These are phyloP conservation scores for Cubamyces lactineus DNA, from an alignment of 768 basidiomycete species.

Conservation along the genomic window DNA sequence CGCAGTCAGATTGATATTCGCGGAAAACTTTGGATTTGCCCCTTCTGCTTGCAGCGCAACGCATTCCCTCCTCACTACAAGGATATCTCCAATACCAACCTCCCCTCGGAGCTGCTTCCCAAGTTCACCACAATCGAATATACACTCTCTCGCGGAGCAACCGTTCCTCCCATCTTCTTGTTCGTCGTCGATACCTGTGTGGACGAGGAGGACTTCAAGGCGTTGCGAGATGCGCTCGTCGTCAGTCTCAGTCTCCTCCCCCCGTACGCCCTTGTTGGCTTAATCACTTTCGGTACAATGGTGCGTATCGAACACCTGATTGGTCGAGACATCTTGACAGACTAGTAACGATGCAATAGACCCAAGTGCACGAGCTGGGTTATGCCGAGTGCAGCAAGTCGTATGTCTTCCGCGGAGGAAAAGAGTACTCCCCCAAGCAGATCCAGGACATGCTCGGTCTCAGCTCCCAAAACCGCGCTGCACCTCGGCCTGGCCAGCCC, in stretches of 20 bases:
- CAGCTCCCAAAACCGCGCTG: conserved; percentile 75
- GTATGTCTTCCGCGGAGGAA: conserved; percentile 97
- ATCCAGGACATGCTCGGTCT: conserved; percentile 98
- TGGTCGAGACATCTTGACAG: not conserved
- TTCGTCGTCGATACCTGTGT: conserved; percentile 98
- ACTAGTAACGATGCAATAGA: conserved; percentile 47
- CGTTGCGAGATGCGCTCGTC: conserved; percentile 91
- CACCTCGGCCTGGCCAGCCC: conserved; percentile 85
- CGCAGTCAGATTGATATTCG: conserved; percentile 96
- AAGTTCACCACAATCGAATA: conserved; percentile 99
- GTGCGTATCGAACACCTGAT: conserved; percentile 44
- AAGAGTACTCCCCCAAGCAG: conserved; percentile 95
- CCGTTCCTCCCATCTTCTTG: conserved; percentile 94
- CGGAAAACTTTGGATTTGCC: conserved; percentile 99
- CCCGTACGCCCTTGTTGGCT: conserved; percentile 90
- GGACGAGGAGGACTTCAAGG: conserved; percentile 94
- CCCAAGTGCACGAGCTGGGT: conserved; percentile 98
- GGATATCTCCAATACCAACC: conserved; percentile 95
- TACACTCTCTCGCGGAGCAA: conserved; percentile 90
- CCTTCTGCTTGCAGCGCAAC: conserved; percentile 96
- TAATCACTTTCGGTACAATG: conserved; percentile 98
- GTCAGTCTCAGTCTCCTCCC: conserved; percentile 93
- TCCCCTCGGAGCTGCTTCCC: conserved; percentile 93
- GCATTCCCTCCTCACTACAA: conserved; percentile 99
- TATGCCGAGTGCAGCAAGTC: conserved; percentile 97